Base-by-base conservation (phyloP, 2,329 filamentous ascomycete genomes). In the Trichoderma atrobrunneum region DNA sequence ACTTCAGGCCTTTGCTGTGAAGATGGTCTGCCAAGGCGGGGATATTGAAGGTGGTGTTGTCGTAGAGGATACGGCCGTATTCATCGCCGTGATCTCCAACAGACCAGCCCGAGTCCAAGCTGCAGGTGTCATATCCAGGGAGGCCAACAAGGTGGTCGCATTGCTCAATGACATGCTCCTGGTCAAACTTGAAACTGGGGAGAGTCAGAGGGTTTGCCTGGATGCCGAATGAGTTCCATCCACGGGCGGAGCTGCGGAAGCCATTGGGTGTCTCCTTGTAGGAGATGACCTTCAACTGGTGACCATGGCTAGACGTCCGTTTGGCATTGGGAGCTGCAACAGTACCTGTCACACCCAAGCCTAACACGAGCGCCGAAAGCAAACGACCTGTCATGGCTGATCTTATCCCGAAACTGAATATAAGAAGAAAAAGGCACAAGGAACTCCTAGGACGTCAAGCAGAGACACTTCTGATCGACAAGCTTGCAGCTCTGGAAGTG, bases 51-150 rank as follows among this genome's bases (percentile, higher is more conserved):
- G 68, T 69, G 21, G 63, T 36, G 16, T 68, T 34, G 26, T 75
- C 74, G 39, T 75, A 75, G 12, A 73, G 71, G 60, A 75, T 75
- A 18, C 74, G 70, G 24, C 74, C 74, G 48, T 73, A 54, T 24
- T 75, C 74, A 59, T 75, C 74, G 16, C 74, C 74, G 61, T 75
- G 72, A 28, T 36, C 66, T 54, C 74, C 74, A 54, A 74, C 74
- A n/a, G 74, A 75, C 74, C 74, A 75, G 32, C 74, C 74, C 24
- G 74, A 75, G 64, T 76, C 74, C 32, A 76, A 60, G 36, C 74
- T 74, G 73, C 74, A 76, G 64, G 72, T 72, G 7, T 70, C 74
- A 65, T 76, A 75, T 28, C 71, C 72, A 36, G 56, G 54, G 39
- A 63, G 39, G 70, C 62, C 32, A 24, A 72, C 73, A 28, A 75